Percentiles rank a stretch among this genome's conserved stretches.
Evolutionary conservation across 306 rosid genomes (phyloP).

Genomic region (Citrullus mucosospermus): DNA sequence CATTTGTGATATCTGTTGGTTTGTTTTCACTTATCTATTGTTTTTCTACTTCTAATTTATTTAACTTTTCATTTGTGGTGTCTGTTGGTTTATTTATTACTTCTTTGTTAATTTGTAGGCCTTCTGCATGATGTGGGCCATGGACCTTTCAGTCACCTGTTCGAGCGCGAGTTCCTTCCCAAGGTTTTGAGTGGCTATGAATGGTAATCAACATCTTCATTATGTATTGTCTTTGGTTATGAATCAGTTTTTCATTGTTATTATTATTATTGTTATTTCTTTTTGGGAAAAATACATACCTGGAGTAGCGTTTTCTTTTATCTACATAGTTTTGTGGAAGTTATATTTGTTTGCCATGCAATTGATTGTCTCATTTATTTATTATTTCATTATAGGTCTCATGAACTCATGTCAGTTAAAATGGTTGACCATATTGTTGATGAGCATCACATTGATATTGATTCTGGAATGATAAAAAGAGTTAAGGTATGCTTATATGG

Average conservation of each 20-base stretch:
- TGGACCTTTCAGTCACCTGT: slow-evolving; percentile 94
- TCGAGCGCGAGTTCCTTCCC: slow-evolving; percentile 82
- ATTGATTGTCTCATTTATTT: neutral
- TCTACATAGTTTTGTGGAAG: neutral
- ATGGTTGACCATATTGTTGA: slow-evolving; percentile 74
- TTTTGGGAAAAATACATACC: neutral
- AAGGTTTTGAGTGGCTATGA: slow-evolving; percentile 38
- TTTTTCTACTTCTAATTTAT: slow-evolving; percentile 12
- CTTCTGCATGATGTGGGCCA: slow-evolving; percentile 96
- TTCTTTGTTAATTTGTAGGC: slow-evolving; percentile 29
- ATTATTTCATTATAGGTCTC: slow-evolving; percentile 46
- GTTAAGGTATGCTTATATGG: slow-evolving; percentile 39
- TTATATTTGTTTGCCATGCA: neutral
- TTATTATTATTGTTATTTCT: neutral
- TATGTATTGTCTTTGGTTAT: neutral
- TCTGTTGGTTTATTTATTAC: neutral
- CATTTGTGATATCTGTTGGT: too few species aligned
- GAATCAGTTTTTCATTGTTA: neutral
- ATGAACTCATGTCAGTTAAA: slow-evolving; percentile 79
- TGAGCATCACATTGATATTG: slow-evolving; percentile 65
- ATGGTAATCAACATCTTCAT: slow-evolving; percentile 30
- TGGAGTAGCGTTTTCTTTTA: neutral
- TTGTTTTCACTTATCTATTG: too few species aligned
- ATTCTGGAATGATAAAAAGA: slow-evolving; percentile 50
- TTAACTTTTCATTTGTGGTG: neutral